Conservation (phyloP, 2,329 filamentous ascomycete genomes). For the Nothophaeocryptopus gaeumannii region DNA sequence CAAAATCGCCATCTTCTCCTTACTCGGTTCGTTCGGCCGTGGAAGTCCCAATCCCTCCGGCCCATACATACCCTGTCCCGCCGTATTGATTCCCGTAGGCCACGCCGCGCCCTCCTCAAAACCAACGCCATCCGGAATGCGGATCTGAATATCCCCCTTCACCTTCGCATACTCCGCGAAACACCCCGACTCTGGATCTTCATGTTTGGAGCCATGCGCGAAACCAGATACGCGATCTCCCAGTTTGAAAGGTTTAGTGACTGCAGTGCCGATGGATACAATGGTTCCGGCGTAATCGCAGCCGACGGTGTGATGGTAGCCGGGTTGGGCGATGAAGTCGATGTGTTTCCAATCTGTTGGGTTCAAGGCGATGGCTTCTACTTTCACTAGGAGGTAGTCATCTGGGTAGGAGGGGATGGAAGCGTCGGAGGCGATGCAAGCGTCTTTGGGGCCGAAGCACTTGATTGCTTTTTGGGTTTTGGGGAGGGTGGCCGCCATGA, state of each 20-base stretch:
- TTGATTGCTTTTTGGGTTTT: slow-evolving; percentile 20
- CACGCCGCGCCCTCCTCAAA: slow-evolving; percentile 54
- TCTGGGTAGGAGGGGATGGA: slow-evolving; percentile 11
- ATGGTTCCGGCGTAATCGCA: slow-evolving; percentile 56
- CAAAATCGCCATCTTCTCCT: slow-evolving; percentile 4
- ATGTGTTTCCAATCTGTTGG: slow-evolving; percentile 57
- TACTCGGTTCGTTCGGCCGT: slow-evolving; percentile 1
- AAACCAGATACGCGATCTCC: slow-evolving; percentile 54
- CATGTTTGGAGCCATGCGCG: slow-evolving; percentile 41
- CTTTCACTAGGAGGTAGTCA: slow-evolving; percentile 46
- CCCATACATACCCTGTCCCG: slow-evolving; percentile 48
- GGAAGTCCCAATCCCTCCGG: slow-evolving; percentile 13
- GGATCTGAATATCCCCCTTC: slow-evolving; percentile 49
- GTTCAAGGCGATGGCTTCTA: slow-evolving; percentile 35
- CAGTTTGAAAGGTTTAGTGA: slow-evolving; percentile 43
- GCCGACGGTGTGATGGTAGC: slow-evolving; percentile 44
- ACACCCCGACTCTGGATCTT: slow-evolving; percentile 39
- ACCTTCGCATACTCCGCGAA: slow-evolving; percentile 55
- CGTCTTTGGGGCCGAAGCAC: slow-evolving; percentile 17
- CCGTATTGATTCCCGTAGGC: slow-evolving; percentile 51
- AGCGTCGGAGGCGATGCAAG: slow-evolving; percentile 12
- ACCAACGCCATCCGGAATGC: slow-evolving; percentile 47
- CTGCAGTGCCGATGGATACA: slow-evolving; percentile 48
- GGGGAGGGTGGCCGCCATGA: slow-evolving; percentile 8
- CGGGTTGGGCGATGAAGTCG: slow-evolving; percentile 28